These are phyloP conservation scores for Castanospermum australe DNA, from an alignment of 306 rosid species.

Conservation along the genomic window DNA sequence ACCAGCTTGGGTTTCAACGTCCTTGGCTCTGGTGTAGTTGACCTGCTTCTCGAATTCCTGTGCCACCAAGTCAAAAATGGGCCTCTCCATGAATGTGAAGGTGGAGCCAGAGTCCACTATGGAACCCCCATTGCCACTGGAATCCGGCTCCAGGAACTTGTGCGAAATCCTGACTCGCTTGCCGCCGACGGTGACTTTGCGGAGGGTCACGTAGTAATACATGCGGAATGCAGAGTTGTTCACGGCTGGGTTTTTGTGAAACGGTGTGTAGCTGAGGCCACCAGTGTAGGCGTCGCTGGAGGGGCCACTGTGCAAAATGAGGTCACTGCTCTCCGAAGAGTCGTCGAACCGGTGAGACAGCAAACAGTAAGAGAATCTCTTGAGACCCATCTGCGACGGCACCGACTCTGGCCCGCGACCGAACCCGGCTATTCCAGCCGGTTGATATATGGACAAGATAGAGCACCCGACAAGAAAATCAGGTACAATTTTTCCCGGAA, in stretches of 20 bases:
- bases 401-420: constrained; percentile 70
- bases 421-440: constrained; percentile 76
- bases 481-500: constrained; percentile 38
- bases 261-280: constrained; percentile 59
- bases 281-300: background rate
- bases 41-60: constrained; percentile 53
- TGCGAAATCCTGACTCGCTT: constrained; percentile 49
- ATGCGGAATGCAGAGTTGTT: constrained; percentile 31
- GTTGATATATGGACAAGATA: constrained; percentile 54
- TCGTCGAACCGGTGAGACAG: constrained; percentile 60
- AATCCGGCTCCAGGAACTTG: constrained; percentile 49
- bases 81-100: constrained; percentile 70
- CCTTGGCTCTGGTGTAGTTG: constrained; percentile 51
- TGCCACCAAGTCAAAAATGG: constrained; percentile 53
- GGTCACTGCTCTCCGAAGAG: constrained; percentile 44
- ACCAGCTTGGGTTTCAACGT: constrained; percentile 54
- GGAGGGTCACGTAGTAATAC: constrained; percentile 56
- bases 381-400: constrained; percentile 67
- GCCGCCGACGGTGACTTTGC: constrained; percentile 55
- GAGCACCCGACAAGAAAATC: constrained; percentile 72
- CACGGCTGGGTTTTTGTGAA: constrained; percentile 44
- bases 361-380: constrained; percentile 64
- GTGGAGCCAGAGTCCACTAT: constrained; percentile 83
- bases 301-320: constrained; percentile 34
- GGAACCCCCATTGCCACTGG: constrained; percentile 59